Percentiles rank a stretch among this genome's conserved stretches.
Conservation (phyloP, 805 yeast genomes). For the Teunomyces atbi region DNA sequence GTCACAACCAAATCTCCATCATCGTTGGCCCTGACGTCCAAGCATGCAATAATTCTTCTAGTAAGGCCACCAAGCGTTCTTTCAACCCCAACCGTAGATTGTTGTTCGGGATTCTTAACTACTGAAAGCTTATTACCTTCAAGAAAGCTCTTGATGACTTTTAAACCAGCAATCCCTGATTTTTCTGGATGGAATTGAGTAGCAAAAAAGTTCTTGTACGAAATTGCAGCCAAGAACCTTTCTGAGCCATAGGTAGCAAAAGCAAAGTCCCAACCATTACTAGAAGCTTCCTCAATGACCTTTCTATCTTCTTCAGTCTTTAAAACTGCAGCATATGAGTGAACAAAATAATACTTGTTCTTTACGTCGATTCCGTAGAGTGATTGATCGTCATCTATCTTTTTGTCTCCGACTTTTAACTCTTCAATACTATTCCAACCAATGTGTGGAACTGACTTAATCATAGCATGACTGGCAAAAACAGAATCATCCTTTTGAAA, state of each 20-base stretch:
- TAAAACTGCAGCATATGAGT: slow-evolving; percentile 84
- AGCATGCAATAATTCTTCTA: slow-evolving; percentile 89
- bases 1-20: slow-evolving; percentile 95
- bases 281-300: slow-evolving; percentile 22
- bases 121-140: slow-evolving; percentile 37
- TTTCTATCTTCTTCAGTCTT: slow-evolving; percentile 26
- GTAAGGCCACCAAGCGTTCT: slow-evolving; percentile 64
- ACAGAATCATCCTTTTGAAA: slow-evolving; percentile 48
- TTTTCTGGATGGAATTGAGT: slow-evolving; percentile 99
- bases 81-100: slow-evolving; percentile 23
- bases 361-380: slow-evolving; percentile 65
- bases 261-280: slow-evolving; percentile 70
- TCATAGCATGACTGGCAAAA: slow-evolving; percentile 25
- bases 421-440: slow-evolving; percentile 78
- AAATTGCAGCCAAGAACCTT: slow-evolving; percentile 76
- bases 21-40: slow-evolving; percentile 96
- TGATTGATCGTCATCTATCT: slow-evolving; percentile 22
- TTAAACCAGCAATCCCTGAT: slow-evolving; percentile 87
- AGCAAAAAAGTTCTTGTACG: slow-evolving; percentile 79
- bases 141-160: slow-evolving; percentile 71
- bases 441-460: slow-evolving; percentile 90
- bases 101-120: slow-evolving; percentile 23
- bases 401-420: slow-evolving; percentile 20
- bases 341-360: slow-evolving; percentile 88
- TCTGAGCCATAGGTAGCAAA: slow-evolving; percentile 74